Percentiles rank a stretch among this genome's conserved stretches.
phyloP scores from a whole-genome alignment of 768 basidiomycete species.

The Pisolithus tinctorius region DNA sequence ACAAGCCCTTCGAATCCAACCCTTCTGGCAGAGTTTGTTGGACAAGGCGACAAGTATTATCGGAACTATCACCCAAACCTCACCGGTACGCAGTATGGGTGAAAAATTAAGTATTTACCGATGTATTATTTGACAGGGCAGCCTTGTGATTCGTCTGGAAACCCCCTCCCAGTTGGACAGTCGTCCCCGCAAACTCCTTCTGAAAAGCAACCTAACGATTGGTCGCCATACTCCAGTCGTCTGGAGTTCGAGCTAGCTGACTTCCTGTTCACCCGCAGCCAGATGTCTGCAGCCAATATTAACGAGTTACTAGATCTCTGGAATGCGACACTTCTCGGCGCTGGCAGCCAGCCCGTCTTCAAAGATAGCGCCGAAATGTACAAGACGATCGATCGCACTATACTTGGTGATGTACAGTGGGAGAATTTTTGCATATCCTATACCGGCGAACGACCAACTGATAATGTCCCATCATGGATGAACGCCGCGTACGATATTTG shows the following conservation, averaged over 20 bases:
- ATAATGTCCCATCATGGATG: too few species aligned
- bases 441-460: too few species aligned
- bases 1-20: background rate
- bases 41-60: background rate
- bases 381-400: conserved; percentile 19
- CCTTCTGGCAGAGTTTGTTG: background rate
- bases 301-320: conserved; percentile 20
- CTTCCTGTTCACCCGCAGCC: conserved; percentile 7
- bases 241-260: conserved; percentile 1
- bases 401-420: conserved; percentile 13
- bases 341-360: conserved; percentile 12
- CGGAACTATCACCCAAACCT: conserved; percentile 5
- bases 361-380: conserved; percentile 15
- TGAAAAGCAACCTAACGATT: background rate
- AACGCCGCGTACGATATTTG: too few species aligned
- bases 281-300: conserved; percentile 20
- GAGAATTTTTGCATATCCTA: too few species aligned
- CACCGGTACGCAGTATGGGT: background rate
- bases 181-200: background rate
- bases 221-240: background rate
- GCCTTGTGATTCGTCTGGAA: background rate
- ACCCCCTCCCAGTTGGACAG: conserved; percentile 6
- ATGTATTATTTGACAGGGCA: background rate
- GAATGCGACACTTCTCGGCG: conserved; percentile 8
- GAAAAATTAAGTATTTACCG: too few species aligned